These are phyloP conservation scores for Tricholoma bakamatsutake DNA, from an alignment of 768 basidiomycete species.

Conservation along the genomic window DNA sequence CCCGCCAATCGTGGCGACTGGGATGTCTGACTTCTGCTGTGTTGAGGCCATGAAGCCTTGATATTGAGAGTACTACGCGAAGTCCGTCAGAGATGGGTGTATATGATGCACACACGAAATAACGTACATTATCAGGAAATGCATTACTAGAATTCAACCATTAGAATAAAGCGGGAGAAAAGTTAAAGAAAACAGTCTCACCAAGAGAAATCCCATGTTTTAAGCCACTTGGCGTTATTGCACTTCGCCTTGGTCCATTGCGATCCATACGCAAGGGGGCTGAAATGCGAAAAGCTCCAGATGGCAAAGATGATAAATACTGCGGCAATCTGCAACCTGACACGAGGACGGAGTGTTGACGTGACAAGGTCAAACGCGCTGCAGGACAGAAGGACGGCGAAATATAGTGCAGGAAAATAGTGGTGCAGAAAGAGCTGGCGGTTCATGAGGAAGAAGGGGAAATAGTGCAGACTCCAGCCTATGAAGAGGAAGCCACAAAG, in stretches of 20 bases:
- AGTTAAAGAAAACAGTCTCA: conserved; percentile 22
- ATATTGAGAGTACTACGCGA: conserved; percentile 54
- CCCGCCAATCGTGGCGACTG: conserved; percentile 44
- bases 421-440: conserved; percentile 98
- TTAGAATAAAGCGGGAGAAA: background rate
- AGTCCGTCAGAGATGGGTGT: conserved; percentile 4
- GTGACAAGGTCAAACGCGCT: conserved; percentile 83
- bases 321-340: conserved; percentile 76
- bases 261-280: conserved; percentile 77
- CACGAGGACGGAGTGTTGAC: conserved; percentile 64
- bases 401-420: conserved; percentile 96
- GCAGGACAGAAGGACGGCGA: conserved; percentile 75
- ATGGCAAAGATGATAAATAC: conserved; percentile 68
- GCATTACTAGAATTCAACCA: conserved; percentile 44
- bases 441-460: conserved; percentile 96
- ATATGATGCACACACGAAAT: background rate
- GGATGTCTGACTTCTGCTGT: conserved; percentile 27
- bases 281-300: conserved; percentile 75
- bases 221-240: conserved; percentile 72
- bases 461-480: conserved; percentile 90
- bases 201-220: conserved; percentile 97
- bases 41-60: conserved; percentile 27
- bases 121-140: conserved; percentile 61
- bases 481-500: conserved; percentile 88
- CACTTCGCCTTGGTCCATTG: conserved; percentile 86